These are phyloP conservation scores for Populus alba DNA, from an alignment of 345 rosid genomes.

Conservation along the genomic window DNA sequence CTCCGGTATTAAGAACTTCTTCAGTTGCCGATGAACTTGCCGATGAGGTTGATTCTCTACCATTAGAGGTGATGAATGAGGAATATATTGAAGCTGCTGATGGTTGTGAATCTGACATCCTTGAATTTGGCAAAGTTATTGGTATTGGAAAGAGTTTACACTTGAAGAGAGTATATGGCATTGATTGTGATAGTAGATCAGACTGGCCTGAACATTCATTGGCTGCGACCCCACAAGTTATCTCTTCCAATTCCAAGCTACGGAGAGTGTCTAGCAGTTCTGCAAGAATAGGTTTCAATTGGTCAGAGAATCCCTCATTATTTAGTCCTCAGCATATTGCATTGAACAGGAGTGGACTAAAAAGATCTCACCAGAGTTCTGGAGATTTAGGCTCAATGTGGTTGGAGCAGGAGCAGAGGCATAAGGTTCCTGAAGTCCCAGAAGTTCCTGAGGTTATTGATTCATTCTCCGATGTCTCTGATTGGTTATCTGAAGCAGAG, in stretches of 20 bases:
- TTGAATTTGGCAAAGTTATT: slow-evolving; percentile 25
- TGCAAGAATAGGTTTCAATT: slow-evolving; percentile 56
- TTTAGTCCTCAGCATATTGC: slow-evolving; percentile 35
- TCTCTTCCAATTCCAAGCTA: slow-evolving; percentile 57
- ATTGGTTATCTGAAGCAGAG: slow-evolving; percentile 50
- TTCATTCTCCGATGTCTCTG: slow-evolving; percentile 34
- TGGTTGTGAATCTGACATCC: slow-evolving; percentile 20
- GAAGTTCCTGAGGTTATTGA: slow-evolving; percentile 35
- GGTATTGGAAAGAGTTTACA: slow-evolving; percentile 35
- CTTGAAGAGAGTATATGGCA: slow-evolving; percentile 46
- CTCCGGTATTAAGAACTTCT: slow-evolving; percentile 74
- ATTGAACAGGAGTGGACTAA: slow-evolving; percentile 40
- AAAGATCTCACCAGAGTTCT: slow-evolving; percentile 66
- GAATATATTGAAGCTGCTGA: slow-evolving; percentile 29
- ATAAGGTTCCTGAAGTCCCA: slow-evolving; percentile 24
- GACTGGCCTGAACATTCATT: slow-evolving; percentile 91
- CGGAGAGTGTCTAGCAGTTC: slow-evolving; percentile 72
- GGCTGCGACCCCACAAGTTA: slow-evolving; percentile 60
- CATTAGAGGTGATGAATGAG: slow-evolving; percentile 41
- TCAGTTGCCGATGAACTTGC: slow-evolving; percentile 67
- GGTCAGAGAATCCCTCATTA: slow-evolving; percentile 36
- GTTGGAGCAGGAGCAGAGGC: slow-evolving; percentile 42
- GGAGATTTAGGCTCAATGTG: slow-evolving; percentile 51
- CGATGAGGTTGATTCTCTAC: slow-evolving; percentile 43
- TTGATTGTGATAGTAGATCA: slow-evolving; percentile 33